Evolutionary conservation across 164 flowering plant species (phyloP), one percentile per base, ranked within the genome.

Genomic region (Magnolia officinalis): DNA sequence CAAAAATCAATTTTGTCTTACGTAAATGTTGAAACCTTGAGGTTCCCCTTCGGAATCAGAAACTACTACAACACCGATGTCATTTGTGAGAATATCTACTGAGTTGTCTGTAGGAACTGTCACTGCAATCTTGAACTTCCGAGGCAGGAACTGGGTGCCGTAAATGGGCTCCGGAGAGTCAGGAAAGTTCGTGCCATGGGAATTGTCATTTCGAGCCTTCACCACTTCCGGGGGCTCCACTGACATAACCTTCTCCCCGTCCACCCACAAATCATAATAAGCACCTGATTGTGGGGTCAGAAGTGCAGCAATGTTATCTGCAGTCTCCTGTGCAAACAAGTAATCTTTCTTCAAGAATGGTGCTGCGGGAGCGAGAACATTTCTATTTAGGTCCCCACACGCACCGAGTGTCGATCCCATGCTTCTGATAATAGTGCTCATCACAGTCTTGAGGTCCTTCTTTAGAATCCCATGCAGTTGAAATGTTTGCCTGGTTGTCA

Each of bases 361-460:
- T n/a, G 99, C 99, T 76, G 99, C 92, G 71, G 99, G 99, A 81
- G 98, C 99, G 84, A 96, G 95, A 76, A 96, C 99, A 80, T 96
- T 96, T 80, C 99, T 87, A 80, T 96, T 96, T 50, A 96, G 90
- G 84, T 96, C 99, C 66, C 99, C 99, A 77, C 99, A 96, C 11
- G 99, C 99, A 80, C 99, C 99, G 83, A 96, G 96, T 69, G 98
- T 96, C 31, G 98, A 94, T 14, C 98, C 98, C 99, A 94, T 96
- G 79, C 74, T 88, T 75, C 58, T 84, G 71, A 96, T 94, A 61
- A 96, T 92, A 58, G 91, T 84, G 76, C 94, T 89, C 97, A 94
- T 94, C 16, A 94, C 99, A 8, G 97, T 92, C 85, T 96, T 96
- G 26, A 96, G 92, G 76, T 96, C 81, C 86, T 91, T 86, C 82